Evolutionary conservation across 176 grass and related monocot genomes (phyloP).

Genomic region (Phoenix dactylifera): DNA sequence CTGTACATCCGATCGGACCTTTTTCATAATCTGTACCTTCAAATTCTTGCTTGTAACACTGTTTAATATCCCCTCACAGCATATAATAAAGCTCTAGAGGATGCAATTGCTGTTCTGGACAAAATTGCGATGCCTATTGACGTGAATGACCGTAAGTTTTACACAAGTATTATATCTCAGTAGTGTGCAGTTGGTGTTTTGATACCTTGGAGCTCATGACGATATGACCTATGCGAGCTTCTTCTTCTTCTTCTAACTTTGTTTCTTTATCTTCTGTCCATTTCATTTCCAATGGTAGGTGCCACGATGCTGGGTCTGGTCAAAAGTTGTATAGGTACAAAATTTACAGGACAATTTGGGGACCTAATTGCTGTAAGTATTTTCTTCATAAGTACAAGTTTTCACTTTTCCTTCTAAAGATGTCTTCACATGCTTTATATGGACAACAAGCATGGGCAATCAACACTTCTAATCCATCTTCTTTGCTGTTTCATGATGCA

Average conservation of each 20-base stretch:
- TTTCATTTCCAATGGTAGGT: constrained; percentile 18
- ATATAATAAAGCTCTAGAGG: constrained; percentile 87
- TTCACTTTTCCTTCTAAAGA: no score
- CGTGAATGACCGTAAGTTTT: constrained; percentile 87
- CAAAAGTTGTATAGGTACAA: constrained; percentile 94
- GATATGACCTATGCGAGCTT: neutral
- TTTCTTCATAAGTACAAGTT: neutral
- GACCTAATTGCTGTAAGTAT: constrained; percentile 88
- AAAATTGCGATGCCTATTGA: constrained; percentile 91
- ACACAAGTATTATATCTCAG: neutral
- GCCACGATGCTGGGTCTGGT: constrained; percentile 56
- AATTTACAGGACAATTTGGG: constrained; percentile 98
- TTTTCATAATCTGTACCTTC: constrained; percentile 23
- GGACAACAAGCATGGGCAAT: no score
- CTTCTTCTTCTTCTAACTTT: neutral
- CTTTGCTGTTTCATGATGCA: neutral
- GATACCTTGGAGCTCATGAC: no score
- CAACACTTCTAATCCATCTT: no score
- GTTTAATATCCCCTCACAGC: constrained; percentile 17
- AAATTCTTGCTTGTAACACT: constrained; percentile 5
- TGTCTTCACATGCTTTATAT: no score
- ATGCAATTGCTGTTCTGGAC: constrained; percentile 73
- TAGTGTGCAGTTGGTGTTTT: no score
- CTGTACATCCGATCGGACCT: neutral
- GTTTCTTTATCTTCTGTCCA: neutral